Evolutionary conservation across 164 flowering plant genomes (phyloP), one percentile per base, ranked within the genome.

Genomic region (Vitis rotundifolia): DNA sequence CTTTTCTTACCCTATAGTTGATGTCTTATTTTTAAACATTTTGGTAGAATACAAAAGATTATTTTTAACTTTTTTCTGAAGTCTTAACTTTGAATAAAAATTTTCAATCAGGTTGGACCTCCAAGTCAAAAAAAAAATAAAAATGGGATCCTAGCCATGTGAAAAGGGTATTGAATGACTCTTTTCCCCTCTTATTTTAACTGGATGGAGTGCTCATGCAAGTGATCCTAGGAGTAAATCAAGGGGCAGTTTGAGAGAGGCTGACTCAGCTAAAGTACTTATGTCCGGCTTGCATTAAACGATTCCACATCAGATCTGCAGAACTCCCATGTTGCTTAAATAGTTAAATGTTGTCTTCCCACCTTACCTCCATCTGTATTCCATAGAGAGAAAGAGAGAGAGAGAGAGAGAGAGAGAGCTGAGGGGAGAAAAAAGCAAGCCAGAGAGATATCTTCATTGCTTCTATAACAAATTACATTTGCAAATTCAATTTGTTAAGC

Each of bases 231-330:
- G 59, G 59, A 57, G 13, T 4, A 0, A 26, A 48, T 11, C 11
- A 15, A 66, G 59, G 75, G 68, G 68, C 59, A 75, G 18, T 31
- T 59, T 54, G 22, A n/a, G 22, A 11, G 54, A 22, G 19, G 53
- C 62, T 71, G 78, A 72, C 58, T 75, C 78, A 63, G 63, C 68
- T 49, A 47, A 8, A 31, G 71, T 37, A 51, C 64, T 8, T 11
- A 15, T 59, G 31, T 48, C 55, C 22, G 49, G 16, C 59, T 68
- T 64, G 67, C 71, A 51, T 71, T 62, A 49, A 66, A 70, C 61
- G 55, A 59, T 63, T 71, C 78, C 80, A 69, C 74, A 49, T 81
- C 80, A 73, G 63, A 59, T 59, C 59, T 62, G 14, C 70, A 66
- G 74, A 71, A 71, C 66, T 61, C 53, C 55, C 55, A 52, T 69